Percentiles rank a stretch among this genome's conserved stretches.
These are phyloP conservation scores for Wickerhamomyces bovis DNA, from an alignment of 805 yeast species.

Conservation along the genomic window DNA sequence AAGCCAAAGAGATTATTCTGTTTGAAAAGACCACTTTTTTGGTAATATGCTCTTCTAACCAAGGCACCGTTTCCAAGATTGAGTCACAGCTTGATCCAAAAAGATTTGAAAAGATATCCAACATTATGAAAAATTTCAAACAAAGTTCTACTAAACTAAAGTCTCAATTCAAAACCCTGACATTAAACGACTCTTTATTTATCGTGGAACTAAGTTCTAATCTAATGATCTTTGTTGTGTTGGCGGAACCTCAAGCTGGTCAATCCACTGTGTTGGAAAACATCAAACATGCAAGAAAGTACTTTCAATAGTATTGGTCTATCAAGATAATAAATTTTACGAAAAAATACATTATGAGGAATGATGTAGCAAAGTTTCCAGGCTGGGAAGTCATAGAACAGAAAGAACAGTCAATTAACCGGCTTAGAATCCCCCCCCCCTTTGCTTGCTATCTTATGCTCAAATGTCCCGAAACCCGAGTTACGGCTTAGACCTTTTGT, in stretches of 20 bases:
- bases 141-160: conserved; percentile 86
- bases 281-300: conserved; percentile 48
- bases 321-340: not conserved
- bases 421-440: no score
- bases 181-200: conserved; percentile 52
- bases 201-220: conserved; percentile 55
- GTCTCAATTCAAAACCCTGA: conserved; percentile 73
- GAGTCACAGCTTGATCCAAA: conserved; percentile 66
- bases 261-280: conserved; percentile 45
- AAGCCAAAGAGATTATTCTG: conserved; percentile 84
- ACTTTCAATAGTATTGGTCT: conserved; percentile 34
- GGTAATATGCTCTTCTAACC: conserved; percentile 38
- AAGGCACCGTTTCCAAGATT: conserved; percentile 17
- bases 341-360: no score
- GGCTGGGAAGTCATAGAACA: no score
- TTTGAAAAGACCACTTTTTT: conserved; percentile 92
- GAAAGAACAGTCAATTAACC: no score
- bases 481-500: no score
- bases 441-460: no score
- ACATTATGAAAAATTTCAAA: conserved; percentile 89
- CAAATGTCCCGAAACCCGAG: no score
- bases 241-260: conserved; percentile 33
- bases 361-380: no score
- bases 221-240: conserved; percentile 55
- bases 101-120: conserved; percentile 88